Evolutionary conservation across 176 grass and related monocot genomes (phyloP), one percentile per base, ranked within the genome.

Genomic region (Phragmites australis): DNA sequence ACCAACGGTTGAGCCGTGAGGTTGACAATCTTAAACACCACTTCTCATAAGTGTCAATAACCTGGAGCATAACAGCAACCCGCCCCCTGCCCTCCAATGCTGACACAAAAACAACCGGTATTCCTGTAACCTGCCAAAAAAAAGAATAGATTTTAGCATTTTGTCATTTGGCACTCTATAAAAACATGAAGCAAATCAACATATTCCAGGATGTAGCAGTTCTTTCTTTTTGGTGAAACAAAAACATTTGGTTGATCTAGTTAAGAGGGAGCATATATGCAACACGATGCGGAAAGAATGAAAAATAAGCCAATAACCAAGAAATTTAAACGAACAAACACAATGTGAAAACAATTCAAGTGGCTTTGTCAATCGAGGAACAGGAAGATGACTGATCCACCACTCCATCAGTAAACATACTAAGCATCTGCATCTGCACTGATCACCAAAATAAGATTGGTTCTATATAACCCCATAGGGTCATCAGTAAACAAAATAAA

Each of bases 41-140:
- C 60, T 91, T 94, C 81, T 87, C 78, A 60, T 93, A 98, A 34
- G 86, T 88, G 72, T 98, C 92, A 72, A 94, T 69, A 85, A 98
- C 90, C 81, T 94, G 83, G 47, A 1, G 86, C 96, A 98, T 94
- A 60, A 98, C 90, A 82, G 90, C 72, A 40, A 91, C 14, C 41
- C 92, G 73, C 14, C 92, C 90, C 74, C 61, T 91, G 54, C 95
- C 92, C 77, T 98, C 95, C 68, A 98, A 39, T 40, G 95, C 95
- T n/a, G 95, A 98, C 89, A 94, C 80, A 81, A 98, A 98, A 26
- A 98, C 88, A 83, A 94, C 95, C 2, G 92, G 95, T 87, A 98
- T 98, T 37, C 92, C 92, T 34, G 89, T 86, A 73, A 98, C 81
- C 95, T 94, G 82, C 13, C 53, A 91, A 79, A 74, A 63, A 13